Base-by-base conservation (phyloP, 257 asterid species). In the Lithospermum erythrorhizon region DNA sequence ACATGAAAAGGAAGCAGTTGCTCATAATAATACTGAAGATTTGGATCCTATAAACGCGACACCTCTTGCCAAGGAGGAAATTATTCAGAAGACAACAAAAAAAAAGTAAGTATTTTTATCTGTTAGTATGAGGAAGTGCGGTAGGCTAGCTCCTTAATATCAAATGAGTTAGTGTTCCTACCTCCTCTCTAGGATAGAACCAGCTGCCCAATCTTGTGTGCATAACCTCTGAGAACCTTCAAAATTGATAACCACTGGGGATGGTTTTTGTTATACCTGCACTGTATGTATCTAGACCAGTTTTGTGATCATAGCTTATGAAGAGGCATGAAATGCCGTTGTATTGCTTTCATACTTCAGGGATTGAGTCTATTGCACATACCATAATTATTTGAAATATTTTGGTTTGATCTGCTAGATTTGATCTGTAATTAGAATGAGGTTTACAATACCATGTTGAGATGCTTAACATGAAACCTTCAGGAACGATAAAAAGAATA, bases 401-500 rank as follows among this genome's bases (percentile, higher is more conserved):
- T 35, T 35, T 6, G 13, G 45, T 35, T 9, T 10, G 14, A 35
- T 35, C 11, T 35, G 11, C 45, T 35, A 7, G 13, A 35, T 35
- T 35, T 6, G 0, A 8, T 35, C 2, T 11, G 6, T 27, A 35
- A 35, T 10, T 35, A 35, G 45, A 35, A 35, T 35, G 1, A 6
- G 45, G 45, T 35, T 35, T 10, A 35, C 2, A 13, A 3, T 35
- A 35, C 45, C 11, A 7, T 35, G 7, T n/a, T 52, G 23, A n/a
- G 21, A 21, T 52, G 21, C n/a, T 52, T 8, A 21, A 2, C 6
- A 52, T 18, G 3, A 19, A 17, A 49, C 54, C 8, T 49, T 15
- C 61, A 68, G 57, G 54, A 77, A 83, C 68, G 83, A 74, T 74
- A 85, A 76, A 64, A 76, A 77, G 71, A 81, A 77, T 63, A 85